Evolutionary conservation across 2,329 filamentous ascomycete genomes (phyloP).

Genomic region (Reticulascus tulasneorum): DNA sequence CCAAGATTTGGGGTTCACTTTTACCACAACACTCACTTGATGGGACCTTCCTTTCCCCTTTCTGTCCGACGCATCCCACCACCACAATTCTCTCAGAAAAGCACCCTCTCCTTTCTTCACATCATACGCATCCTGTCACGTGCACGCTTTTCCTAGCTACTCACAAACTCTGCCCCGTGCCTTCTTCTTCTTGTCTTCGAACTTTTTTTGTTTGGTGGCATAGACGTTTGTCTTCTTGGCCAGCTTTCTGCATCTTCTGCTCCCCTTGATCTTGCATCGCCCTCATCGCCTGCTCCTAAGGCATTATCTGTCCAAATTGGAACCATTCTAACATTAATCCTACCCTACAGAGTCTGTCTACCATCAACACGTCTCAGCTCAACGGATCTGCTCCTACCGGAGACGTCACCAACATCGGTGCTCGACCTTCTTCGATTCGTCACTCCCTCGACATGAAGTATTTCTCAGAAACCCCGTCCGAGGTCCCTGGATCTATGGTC

Average conservation of each 20-base stretch:
- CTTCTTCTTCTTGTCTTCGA: slow-evolving; percentile 6
- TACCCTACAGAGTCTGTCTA: slow-evolving; percentile 56
- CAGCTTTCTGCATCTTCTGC: slow-evolving; percentile 78
- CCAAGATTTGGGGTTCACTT: no score
- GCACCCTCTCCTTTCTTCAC: not conserved
- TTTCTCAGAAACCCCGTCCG: slow-evolving; percentile 40
- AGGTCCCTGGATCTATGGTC: slow-evolving; percentile 32
- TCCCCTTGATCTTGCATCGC: slow-evolving; percentile 73
- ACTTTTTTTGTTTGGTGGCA: slow-evolving; percentile 3
- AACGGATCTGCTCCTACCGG: slow-evolving; percentile 33
- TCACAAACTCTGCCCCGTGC: slow-evolving; percentile 2
- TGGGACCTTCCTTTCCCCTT: no score
- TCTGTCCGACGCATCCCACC: not conserved
- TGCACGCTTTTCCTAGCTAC: slow-evolving; percentile 2
- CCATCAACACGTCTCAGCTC: slow-evolving; percentile 34
- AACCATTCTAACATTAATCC: slow-evolving; percentile 65
- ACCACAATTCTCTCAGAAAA: not conserved
- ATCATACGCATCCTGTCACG: slow-evolving; percentile 4
- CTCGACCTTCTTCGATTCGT: slow-evolving; percentile 45
- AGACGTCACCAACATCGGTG: slow-evolving; percentile 42
- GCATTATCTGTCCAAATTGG: slow-evolving; percentile 46
- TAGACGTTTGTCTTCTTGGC: slow-evolving; percentile 15
- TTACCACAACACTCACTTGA: no score
- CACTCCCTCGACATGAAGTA: slow-evolving; percentile 56
- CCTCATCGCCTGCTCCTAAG: slow-evolving; percentile 63